Conservation (phyloP, 768 basidiomycete genomes). For the Coprinopsis sp. region DNA sequence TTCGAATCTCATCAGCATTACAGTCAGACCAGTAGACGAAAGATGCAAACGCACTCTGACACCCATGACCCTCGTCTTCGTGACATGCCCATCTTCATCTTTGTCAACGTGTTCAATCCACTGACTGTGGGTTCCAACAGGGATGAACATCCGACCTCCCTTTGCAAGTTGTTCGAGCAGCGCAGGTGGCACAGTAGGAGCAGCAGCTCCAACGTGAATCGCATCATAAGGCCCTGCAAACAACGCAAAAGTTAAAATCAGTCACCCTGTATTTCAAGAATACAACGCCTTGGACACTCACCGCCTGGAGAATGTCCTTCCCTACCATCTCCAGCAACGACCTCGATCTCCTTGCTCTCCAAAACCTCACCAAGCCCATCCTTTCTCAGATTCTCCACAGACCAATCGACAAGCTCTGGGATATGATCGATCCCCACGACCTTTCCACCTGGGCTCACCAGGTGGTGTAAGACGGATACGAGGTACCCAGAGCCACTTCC, state of each 20-base stretch:
- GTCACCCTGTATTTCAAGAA: too few relatives aligned
- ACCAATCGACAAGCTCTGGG: conserved; percentile 67
- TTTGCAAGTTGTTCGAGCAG: conserved; percentile 74
- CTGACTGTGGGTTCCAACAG: conserved; percentile 64
- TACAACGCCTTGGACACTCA: conserved; percentile 15
- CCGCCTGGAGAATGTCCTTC: conserved; percentile 44
- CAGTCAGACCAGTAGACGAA: conserved; percentile 11
- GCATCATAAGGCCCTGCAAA: conserved; percentile 69
- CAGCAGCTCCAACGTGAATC: conserved; percentile 94
- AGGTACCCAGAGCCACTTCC: conserved; percentile 89
- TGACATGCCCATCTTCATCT: conserved; percentile 61
- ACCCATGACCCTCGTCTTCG: conserved; percentile 63
- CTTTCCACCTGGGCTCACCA: conserved; percentile 53
- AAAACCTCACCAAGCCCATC: conserved; percentile 60
- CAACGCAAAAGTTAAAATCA: neutral
- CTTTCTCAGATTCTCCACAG: conserved; percentile 64
- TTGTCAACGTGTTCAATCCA: conserved; percentile 82
- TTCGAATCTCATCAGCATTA: neutral
- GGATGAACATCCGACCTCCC: conserved; percentile 93
- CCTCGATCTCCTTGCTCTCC: conserved; percentile 49
- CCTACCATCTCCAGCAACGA: conserved; percentile 78
- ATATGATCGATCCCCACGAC: conserved; percentile 94
- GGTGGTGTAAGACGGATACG: conserved; percentile 72
- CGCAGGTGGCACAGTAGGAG: conserved; percentile 62
- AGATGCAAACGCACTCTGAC: conserved; percentile 58